Conservation (phyloP, 768 basidiomycete species). For the Phlegmacium glaucopus region DNA sequence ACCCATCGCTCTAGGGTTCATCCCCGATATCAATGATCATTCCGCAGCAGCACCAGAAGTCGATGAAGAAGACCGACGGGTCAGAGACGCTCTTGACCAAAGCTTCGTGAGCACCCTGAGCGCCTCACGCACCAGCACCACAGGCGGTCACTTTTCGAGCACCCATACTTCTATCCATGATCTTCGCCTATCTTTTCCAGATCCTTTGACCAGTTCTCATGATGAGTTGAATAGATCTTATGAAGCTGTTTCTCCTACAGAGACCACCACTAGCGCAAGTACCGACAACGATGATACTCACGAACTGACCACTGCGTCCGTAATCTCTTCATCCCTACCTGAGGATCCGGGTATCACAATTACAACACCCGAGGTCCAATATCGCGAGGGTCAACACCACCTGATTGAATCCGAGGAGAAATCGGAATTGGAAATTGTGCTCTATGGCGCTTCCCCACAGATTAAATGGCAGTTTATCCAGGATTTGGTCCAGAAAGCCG, state of each 20-base stretch:
- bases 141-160: slow-evolving; percentile 45
- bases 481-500: slow-evolving; percentile 54
- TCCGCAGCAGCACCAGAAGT: slow-evolving; percentile 35
- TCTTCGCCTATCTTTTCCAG: slow-evolving; percentile 78
- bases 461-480: slow-evolving; percentile 63
- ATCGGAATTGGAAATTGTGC: slow-evolving; percentile 53
- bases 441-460: slow-evolving; percentile 62
- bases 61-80: slow-evolving; percentile 56
- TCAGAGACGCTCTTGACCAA: slow-evolving; percentile 76
- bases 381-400: slow-evolving; percentile 20
- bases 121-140: slow-evolving; percentile 65
- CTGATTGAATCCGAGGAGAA: slow-evolving; percentile 19
- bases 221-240: slow-evolving; percentile 60
- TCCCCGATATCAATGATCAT: slow-evolving; percentile 21
- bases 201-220: slow-evolving; percentile 72
- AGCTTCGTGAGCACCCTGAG: slow-evolving; percentile 79
- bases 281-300: slow-evolving; percentile 18
- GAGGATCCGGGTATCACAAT: slow-evolving; percentile 33
- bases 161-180: slow-evolving; percentile 65
- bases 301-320: slow-evolving; percentile 8
- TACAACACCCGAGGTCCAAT: slow-evolving; percentile 34
- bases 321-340: slow-evolving; percentile 13
- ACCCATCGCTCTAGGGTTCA: slow-evolving; percentile 24
- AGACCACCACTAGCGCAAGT: slow-evolving; percentile 24
- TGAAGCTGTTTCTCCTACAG: slow-evolving; percentile 44